Percentiles rank a stretch among this genome's conserved stretches.
Conservation (phyloP, 2,329 filamentous ascomycete genomes). For the Pezicula neosporulosa region DNA sequence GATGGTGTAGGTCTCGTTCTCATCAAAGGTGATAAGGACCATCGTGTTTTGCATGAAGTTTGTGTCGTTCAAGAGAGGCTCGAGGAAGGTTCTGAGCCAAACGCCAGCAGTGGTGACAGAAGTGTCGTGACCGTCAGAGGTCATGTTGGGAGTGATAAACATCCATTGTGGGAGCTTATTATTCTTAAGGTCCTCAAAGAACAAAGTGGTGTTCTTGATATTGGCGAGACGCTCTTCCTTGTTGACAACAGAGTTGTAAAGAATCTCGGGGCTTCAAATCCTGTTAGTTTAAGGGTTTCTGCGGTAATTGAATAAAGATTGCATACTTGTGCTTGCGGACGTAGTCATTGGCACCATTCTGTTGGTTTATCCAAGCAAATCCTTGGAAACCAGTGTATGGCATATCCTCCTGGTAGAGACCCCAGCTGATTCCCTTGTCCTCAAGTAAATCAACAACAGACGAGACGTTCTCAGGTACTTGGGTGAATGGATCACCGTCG, state of each 20-base stretch:
- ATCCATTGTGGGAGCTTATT: conserved; percentile 67
- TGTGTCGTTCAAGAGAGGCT: conserved; percentile 64
- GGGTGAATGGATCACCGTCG: conserved; percentile 62
- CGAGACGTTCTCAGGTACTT: conserved; percentile 56
- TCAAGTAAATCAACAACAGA: conserved; percentile 69
- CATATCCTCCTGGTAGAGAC: conserved; percentile 73
- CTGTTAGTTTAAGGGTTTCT: conserved; percentile 1
- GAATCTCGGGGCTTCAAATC: conserved; percentile 42
- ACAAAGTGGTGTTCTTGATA: conserved; percentile 72
- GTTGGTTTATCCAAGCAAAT: conserved; percentile 56
- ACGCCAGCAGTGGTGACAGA: conserved; percentile 63
- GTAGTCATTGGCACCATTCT: conserved; percentile 68
- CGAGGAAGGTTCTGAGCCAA: conserved; percentile 67
- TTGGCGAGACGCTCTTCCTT: conserved; percentile 57
- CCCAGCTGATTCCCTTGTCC: conserved; percentile 62
- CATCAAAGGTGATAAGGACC: conserved; percentile 75
- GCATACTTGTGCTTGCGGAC: conserved; percentile 76
- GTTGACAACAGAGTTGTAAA: conserved; percentile 62
- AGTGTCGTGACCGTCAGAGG: conserved; percentile 72
- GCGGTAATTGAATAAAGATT: neutral
- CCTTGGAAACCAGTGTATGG: conserved; percentile 63
- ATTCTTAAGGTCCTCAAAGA: conserved; percentile 62
- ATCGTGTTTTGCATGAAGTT: conserved; percentile 76
- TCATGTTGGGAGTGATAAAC: conserved; percentile 74
- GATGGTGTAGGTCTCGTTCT: conserved; percentile 65